Conservation (phyloP, 345 rosid genomes). For the Syzygium jambos region DNA sequence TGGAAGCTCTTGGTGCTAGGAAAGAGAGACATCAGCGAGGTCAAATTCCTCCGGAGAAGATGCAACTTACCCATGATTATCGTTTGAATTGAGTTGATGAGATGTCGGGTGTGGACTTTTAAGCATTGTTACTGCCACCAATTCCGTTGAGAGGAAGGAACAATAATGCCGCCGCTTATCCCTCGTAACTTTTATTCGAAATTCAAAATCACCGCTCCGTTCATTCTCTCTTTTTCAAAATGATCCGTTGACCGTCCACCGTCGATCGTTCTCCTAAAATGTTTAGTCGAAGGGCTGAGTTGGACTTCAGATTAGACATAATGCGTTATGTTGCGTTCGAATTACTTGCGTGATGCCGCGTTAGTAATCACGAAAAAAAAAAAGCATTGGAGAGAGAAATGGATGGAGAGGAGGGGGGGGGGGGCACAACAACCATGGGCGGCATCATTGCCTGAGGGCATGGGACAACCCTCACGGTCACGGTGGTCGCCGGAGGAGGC, state of each 20-base stretch:
- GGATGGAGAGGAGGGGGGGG: neutral
- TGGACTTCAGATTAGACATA: neutral
- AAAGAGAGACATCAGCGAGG: neutral
- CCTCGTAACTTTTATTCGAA: neutral
- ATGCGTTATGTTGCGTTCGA: neutral
- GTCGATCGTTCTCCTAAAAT: neutral
- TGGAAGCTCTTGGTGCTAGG: neutral
- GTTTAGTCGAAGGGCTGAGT: neutral
- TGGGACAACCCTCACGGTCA: neutral
- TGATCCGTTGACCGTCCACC: neutral
- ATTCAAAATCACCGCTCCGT: neutral
- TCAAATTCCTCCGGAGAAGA: neutral
- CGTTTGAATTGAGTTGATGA: neutral
- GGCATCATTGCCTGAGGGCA: neutral
- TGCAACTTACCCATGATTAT: neutral
- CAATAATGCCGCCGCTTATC: neutral
- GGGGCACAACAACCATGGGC: neutral
- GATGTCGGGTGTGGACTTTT: neutral
- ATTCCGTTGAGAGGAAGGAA: neutral
- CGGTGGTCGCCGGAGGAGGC: neutral
- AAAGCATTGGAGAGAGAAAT: neutral
- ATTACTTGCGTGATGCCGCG: rapidly evolving
- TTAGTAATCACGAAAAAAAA: neutral
- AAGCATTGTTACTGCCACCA: neutral
- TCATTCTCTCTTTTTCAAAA: neutral